Percentiles rank a stretch among this genome's conserved stretches.
phyloP scores from a whole-genome alignment of 139 green algal genomes.

The Micractinium conductrix region DNA sequence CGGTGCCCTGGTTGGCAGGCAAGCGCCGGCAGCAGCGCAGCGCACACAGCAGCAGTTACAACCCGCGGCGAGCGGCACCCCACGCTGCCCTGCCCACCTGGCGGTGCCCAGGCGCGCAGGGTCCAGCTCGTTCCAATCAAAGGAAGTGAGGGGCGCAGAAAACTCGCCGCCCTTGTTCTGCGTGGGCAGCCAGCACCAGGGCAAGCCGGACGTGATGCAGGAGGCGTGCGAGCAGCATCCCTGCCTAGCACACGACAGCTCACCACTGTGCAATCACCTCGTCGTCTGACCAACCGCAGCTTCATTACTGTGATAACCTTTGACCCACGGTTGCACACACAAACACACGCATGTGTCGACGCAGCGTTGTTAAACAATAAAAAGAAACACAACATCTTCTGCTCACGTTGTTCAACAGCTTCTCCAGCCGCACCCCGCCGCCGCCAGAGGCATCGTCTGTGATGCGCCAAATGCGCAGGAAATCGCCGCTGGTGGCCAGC shows the following conservation, averaged over 20 bases:
- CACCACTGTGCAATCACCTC: too few species aligned
- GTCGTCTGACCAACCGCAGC: too few species aligned
- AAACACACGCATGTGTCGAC: neutral
- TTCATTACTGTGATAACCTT: too few species aligned
- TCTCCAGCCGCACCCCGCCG: conserved; percentile 76
- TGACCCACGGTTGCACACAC: too few species aligned
- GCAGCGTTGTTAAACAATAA: too few species aligned
- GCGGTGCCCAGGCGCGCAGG: conserved; percentile 86
- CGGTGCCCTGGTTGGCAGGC: too few species aligned
- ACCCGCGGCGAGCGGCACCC: too few species aligned
- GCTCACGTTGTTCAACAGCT: conserved; percentile 82
- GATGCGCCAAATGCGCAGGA: conserved; percentile 92
- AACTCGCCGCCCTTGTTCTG: conserved; percentile 91
- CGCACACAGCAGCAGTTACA: too few species aligned
- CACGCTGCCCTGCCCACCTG: too few species aligned
- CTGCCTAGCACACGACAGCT: too few species aligned
- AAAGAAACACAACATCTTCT: neutral
- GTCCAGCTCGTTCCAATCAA: conserved; percentile 98
- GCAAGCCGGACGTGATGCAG: neutral
- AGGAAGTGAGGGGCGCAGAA: conserved; percentile 93
- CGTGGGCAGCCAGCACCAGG: neutral
- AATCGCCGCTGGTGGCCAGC: conserved; percentile 92
- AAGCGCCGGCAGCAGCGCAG: too few species aligned
- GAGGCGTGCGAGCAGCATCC: neutral
- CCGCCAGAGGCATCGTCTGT: conserved; percentile 49